Percentiles rank a stretch among this genome's conserved stretches.
These are phyloP conservation scores for Madurella fahalii DNA, from an alignment of 2,329 filamentous ascomycete species.

Conservation along the genomic window DNA sequence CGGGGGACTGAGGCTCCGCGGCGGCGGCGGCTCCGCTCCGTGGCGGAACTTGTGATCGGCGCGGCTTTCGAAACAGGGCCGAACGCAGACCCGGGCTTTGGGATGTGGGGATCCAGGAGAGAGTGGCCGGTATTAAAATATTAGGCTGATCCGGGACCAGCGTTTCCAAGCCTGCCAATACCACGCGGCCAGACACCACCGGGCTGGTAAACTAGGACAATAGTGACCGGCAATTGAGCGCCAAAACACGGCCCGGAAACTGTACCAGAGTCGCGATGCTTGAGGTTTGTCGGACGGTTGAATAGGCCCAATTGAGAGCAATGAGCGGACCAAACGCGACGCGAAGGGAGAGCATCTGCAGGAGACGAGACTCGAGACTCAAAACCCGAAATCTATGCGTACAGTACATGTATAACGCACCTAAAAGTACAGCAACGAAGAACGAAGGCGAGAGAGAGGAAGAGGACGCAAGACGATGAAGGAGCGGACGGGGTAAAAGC, in stretches of 20 bases:
- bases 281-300: constrained; percentile 16
- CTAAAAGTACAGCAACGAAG: background rate
- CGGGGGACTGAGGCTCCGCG: background rate
- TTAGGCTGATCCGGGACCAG: constrained; percentile 23
- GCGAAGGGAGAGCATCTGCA: background rate
- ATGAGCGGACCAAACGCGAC: constrained; percentile 2
- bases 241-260: constrained; percentile 19
- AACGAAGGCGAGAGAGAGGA: background rate
- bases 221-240: background rate
- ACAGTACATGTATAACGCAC: background rate
- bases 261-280: constrained; percentile 12
- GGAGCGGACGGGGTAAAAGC: background rate
- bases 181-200: constrained; percentile 2
- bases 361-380: background rate
- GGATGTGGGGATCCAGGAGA: constrained; percentile 11
- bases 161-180: background rate
- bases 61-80: constrained; percentile 16
- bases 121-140: constrained; percentile 19
- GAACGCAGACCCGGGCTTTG: constrained; percentile 21
- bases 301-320: constrained; percentile 9
- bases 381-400: background rate
- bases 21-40: constrained; percentile 8
- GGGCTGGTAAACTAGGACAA: constrained; percentile 3
- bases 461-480: background rate
- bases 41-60: constrained; percentile 22